These are phyloP conservation scores for Scenedesmus sp. DNA, from an alignment of 163 green algal species.

Conservation along the genomic window DNA sequence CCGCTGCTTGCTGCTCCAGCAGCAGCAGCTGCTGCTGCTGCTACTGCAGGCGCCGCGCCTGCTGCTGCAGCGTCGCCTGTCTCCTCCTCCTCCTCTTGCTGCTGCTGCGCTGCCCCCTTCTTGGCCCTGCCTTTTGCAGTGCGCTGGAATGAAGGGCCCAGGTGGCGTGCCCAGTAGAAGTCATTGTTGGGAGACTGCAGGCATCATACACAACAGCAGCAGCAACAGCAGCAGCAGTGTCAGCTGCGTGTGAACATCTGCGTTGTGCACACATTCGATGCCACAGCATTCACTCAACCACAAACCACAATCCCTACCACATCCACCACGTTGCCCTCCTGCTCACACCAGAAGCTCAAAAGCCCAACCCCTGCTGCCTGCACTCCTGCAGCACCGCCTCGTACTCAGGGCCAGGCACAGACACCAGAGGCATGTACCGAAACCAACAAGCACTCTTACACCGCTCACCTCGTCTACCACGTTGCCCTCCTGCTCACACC, in stretches of 20 bases:
- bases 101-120: not conserved
- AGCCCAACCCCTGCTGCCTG: not conserved
- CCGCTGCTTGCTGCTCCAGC: not conserved
- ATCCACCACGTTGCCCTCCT: not conserved
- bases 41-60: not conserved
- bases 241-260: too few relatives aligned
- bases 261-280: not conserved
- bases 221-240: not conserved
- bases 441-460: too few relatives aligned
- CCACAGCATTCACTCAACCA: not conserved
- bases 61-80: not conserved
- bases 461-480: not conserved
- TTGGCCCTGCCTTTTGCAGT: not conserved
- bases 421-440: not conserved
- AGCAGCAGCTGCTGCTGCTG: not conserved
- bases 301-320: not conserved
- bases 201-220: not conserved
- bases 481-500: constrained; percentile 13
- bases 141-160: too few relatives aligned
- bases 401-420: not conserved
- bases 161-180: constrained; percentile 24
- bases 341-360: not conserved
- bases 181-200: not conserved
- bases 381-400: not conserved
- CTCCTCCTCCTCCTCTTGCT: not conserved